These are phyloP conservation scores for Gastrodia elata DNA, from an alignment of 106 monocot genomes.

Conservation along the genomic window DNA sequence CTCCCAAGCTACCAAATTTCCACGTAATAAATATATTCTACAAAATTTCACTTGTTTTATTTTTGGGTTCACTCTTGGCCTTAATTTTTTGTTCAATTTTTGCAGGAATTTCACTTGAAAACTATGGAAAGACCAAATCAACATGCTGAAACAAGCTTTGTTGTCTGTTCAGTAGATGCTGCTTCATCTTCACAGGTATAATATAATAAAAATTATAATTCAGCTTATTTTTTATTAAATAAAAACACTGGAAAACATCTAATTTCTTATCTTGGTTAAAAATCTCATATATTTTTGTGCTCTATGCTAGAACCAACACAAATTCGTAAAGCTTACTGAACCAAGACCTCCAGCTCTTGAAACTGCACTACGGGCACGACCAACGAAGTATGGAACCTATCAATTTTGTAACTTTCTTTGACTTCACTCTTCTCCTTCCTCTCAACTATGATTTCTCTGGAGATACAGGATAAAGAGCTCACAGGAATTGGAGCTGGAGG, in stretches of 20 bases:
- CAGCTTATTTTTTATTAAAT: not conserved
- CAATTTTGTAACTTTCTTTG: not conserved
- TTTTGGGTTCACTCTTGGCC: not conserved
- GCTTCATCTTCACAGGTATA: conserved; percentile 41
- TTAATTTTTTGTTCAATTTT: not conserved
- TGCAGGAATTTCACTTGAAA: conserved; percentile 75
- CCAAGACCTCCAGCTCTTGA: conserved; percentile 67
- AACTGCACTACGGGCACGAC: conserved; percentile 68
- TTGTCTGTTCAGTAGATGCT: conserved; percentile 30
- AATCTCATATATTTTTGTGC: not conserved
- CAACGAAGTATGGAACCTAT: conserved; percentile 39
- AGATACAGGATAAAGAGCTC: conserved; percentile 62
- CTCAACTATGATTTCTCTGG: not conserved
- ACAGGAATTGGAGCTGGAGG: conserved; percentile 70
- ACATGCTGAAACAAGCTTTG: conserved; percentile 46
- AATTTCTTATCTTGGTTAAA: not conserved
- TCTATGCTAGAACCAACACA: conserved; percentile 45
- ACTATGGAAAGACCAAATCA: conserved; percentile 74
- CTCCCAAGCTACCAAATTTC: conserved; percentile 50
- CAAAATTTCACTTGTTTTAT: not conserved
- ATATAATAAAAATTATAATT: not conserved
- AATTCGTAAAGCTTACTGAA: conserved; percentile 50
- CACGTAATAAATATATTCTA: conserved; percentile 23
- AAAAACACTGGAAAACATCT: too few relatives aligned
- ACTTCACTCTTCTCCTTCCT: not conserved